Conservation (phyloP, 768 basidiomycete species). For the Pleurotus eryngii region DNA sequence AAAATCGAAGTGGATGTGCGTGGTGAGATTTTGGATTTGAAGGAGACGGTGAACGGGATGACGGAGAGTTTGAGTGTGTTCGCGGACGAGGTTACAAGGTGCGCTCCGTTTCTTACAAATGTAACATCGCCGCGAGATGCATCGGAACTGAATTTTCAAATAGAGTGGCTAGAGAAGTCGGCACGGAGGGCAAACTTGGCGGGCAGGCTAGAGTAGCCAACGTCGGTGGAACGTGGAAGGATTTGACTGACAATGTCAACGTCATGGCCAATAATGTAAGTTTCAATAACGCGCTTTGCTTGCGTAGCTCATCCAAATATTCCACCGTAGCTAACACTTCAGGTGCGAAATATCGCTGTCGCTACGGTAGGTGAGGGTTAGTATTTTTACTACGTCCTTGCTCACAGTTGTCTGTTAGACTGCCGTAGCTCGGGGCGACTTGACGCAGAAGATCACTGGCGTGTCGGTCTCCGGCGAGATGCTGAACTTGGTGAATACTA, state of each 20-base stretch:
- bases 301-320: background rate
- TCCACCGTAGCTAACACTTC: conserved; percentile 67
- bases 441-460: conserved; percentile 90
- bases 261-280: conserved; percentile 90
- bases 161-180: conserved; percentile 93
- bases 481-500: conserved; percentile 92
- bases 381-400: background rate
- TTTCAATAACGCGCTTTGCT: conserved; percentile 11
- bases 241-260: conserved; percentile 93
- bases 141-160: background rate
- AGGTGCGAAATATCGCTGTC: conserved; percentile 91
- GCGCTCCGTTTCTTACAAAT: background rate
- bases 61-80: conserved; percentile 83
- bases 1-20: conserved; percentile 90
- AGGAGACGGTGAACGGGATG: conserved; percentile 95
- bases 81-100: conserved; percentile 64
- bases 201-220: conserved; percentile 93
- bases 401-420: conserved; percentile 33
- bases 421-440: conserved; percentile 90
- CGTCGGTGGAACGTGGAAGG: conserved; percentile 97
- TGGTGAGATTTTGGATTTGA: conserved; percentile 87
- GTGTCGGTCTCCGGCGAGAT: conserved; percentile 96
- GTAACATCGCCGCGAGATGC: background rate
- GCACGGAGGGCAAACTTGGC: conserved; percentile 92
- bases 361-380: conserved; percentile 63